These are phyloP conservation scores for Rhizopogon vesiculosus DNA, from an alignment of 768 basidiomycete genomes.

Conservation along the genomic window DNA sequence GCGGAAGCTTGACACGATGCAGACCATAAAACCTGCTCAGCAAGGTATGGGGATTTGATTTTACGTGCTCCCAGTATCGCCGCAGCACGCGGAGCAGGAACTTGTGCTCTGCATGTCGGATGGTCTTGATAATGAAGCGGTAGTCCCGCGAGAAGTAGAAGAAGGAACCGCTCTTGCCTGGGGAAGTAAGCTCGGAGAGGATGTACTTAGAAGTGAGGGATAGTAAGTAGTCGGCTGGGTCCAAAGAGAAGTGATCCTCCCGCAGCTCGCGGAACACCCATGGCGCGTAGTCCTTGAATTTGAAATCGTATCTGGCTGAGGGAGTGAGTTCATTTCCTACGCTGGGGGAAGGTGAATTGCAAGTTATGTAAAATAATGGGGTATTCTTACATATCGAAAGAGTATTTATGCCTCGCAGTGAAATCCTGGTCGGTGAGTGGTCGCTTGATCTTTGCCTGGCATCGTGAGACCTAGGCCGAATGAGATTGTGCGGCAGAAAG, in stretches of 20 bases:
- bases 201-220: slow-evolving; percentile 98
- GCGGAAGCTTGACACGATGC: slow-evolving; percentile 94
- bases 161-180: slow-evolving; percentile 97
- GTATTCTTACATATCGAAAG: slow-evolving; percentile 84
- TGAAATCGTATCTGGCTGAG: slow-evolving; percentile 98
- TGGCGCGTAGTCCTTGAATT: slow-evolving; percentile 99
- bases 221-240: slow-evolving; percentile 96
- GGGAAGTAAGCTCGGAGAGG: slow-evolving; percentile 94
- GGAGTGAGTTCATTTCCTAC: slow-evolving; percentile 98
- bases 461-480: slow-evolving; percentile 74
- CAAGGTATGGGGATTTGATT: slow-evolving; percentile 88
- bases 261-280: slow-evolving; percentile 96
- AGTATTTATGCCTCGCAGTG: slow-evolving; percentile 85
- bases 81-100: slow-evolving; percentile 84
- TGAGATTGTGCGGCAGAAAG: slow-evolving; percentile 4
- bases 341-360: slow-evolving; percentile 33
- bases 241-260: slow-evolving; percentile 91
- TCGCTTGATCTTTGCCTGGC: slow-evolving; percentile 92
- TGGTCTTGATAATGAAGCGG: slow-evolving; percentile 99
- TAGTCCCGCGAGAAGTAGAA: slow-evolving; percentile 99
- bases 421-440: slow-evolving; percentile 86
- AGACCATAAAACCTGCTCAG: slow-evolving; percentile 94
- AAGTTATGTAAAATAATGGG: neutral
- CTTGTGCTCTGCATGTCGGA: slow-evolving; percentile 90
- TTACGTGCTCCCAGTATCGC: slow-evolving; percentile 81